Percentiles rank a stretch among this genome's conserved stretches.
phyloP scores from a whole-genome alignment of 345 rosid species.

The Aquilaria malaccensis region DNA sequence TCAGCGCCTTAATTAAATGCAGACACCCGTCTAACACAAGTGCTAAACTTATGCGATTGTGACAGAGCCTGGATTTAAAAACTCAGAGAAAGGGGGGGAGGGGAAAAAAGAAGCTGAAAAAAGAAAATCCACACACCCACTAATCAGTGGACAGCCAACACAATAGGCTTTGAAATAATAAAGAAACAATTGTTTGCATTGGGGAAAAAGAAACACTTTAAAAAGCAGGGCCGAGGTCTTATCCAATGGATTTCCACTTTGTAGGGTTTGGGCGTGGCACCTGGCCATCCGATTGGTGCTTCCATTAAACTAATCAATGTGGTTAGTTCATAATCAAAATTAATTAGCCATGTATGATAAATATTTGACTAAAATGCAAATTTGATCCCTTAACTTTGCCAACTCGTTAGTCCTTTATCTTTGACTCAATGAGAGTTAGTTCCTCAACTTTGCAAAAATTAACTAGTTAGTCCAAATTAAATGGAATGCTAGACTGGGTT shows the following conservation, averaged over 20 bases:
- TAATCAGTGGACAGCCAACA: slow-evolving; percentile 51
- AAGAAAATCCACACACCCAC: slow-evolving; percentile 26
- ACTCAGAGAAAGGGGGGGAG: background rate
- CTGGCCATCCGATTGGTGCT: slow-evolving; percentile 16
- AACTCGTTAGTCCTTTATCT: no score
- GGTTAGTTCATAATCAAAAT: no score
- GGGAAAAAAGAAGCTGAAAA: slow-evolving; percentile 1
- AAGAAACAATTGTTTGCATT: background rate
- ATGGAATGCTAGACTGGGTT: no score
- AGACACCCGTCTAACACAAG: slow-evolving; percentile 16
- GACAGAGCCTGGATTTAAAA: slow-evolving; percentile 15
- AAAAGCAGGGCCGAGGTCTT: slow-evolving; percentile 15
- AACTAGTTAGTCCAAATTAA: no score
- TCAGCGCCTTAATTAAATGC: slow-evolving; percentile 1
- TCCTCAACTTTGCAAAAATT: no score
- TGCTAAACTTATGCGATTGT: slow-evolving; percentile 24
- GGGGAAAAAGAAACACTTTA: slow-evolving; percentile 1
- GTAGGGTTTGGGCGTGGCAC: slow-evolving; percentile 31
- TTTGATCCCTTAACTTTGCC: no score
- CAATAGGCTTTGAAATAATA: slow-evolving; percentile 12
- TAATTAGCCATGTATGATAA: no score
- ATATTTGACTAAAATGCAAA: no score
- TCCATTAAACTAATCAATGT: slow-evolving; percentile 17
- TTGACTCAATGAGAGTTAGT: no score
- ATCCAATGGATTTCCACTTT: slow-evolving; percentile 41